These are phyloP conservation scores for Plasmodium gonderi DNA, from an alignment of 169 alveolate genomes.

Conservation along the genomic window DNA sequence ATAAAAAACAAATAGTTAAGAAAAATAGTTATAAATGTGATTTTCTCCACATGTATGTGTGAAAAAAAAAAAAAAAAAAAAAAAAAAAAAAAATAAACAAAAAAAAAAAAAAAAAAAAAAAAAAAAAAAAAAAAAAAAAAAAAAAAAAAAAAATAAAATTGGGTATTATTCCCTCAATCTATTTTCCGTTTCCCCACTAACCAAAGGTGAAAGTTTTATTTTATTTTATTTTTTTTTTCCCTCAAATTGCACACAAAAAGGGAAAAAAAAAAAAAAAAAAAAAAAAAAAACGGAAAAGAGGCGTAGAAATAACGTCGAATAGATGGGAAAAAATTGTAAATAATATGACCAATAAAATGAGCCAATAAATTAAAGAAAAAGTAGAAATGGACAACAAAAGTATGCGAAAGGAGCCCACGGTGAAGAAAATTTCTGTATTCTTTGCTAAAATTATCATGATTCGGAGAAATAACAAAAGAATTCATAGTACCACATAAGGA, in stretches of 20 bases:
- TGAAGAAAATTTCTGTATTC: too few relatives aligned
- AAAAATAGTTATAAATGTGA: too few relatives aligned
- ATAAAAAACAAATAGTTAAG: background rate
- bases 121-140: background rate
- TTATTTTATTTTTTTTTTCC: background rate
- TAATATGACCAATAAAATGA: background rate
- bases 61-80: too few relatives aligned
- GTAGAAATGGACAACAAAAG: background rate
- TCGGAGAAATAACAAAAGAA: too few relatives aligned
- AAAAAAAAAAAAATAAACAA: background rate
- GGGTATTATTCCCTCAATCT: background rate
- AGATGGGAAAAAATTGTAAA: background rate
- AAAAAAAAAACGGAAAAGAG: background rate
- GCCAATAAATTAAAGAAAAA: background rate
- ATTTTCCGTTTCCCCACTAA: constrained; percentile 23
- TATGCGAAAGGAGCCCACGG: background rate
- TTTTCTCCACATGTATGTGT: background rate
- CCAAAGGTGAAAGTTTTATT: background rate
- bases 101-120: background rate
- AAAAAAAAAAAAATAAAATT: background rate
- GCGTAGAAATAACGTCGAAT: background rate
- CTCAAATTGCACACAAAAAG: background rate
- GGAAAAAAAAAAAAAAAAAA: background rate
- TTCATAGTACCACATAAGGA: too few relatives aligned
- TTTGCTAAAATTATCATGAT: too few relatives aligned